phyloP scores from a whole-genome alignment of 495 filamentous ascomycete species.

The Penicillium desertorum region DNA sequence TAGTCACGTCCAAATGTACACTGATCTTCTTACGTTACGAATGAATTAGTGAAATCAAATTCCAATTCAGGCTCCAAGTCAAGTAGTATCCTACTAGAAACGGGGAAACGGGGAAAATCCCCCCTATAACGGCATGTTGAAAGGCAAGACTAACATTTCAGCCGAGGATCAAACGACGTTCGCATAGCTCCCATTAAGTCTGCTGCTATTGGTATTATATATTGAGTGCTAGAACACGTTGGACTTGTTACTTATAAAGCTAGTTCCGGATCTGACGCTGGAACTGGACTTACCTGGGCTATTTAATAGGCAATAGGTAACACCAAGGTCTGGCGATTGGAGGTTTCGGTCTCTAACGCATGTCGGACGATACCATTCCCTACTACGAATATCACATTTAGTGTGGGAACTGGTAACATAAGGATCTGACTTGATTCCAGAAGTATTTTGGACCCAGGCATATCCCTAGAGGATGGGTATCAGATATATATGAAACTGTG shows the following conservation, averaged over 20 bases:
- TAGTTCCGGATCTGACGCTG: not conserved
- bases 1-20: no score
- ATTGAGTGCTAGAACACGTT: not conserved
- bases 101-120: no score
- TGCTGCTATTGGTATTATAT: not conserved
- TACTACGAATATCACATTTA: slow-evolving; percentile 9
- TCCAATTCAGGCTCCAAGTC: no score
- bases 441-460: not conserved
- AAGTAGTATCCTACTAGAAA: no score
- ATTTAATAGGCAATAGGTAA: not conserved
- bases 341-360: slow-evolving; percentile 1
- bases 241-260: not conserved
- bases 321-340: not conserved
- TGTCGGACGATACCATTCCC: not conserved
- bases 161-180: not conserved
- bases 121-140: not conserved
- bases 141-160: not conserved
- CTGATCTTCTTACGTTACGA: no score
- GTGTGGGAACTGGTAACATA: not conserved
- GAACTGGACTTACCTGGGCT: not conserved
- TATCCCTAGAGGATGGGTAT: not conserved
- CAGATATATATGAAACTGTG: not conserved
- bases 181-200: not conserved
- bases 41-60: no score
- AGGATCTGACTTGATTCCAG: not conserved